phyloP scores from a whole-genome alignment of 208 protist species.

The Acanthamoeba quina region DNA sequence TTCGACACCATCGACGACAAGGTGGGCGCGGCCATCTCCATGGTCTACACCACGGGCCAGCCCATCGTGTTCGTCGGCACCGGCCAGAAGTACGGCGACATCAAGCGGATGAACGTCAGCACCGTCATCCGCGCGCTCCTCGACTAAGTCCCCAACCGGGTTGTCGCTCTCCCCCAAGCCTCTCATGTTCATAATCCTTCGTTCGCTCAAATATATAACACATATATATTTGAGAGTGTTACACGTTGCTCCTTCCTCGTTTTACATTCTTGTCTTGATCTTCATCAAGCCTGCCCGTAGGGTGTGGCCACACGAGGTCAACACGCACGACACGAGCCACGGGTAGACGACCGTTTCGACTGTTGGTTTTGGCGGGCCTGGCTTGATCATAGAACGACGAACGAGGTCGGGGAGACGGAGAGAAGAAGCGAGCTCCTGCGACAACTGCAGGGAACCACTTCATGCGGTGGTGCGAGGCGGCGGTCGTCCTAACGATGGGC shows the following conservation, averaged over 20 bases:
- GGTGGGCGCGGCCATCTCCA: slow-evolving; percentile 98
- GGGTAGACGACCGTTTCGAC: too few relatives aligned
- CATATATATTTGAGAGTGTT: too few relatives aligned
- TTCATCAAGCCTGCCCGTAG: too few relatives aligned
- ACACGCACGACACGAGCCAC: too few relatives aligned
- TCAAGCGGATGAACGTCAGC: slow-evolving; percentile 71
- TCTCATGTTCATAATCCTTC: not conserved
- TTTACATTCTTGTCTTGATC: too few relatives aligned
- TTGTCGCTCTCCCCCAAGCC: not conserved
- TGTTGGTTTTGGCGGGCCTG: too few relatives aligned
- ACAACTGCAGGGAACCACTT: not conserved
- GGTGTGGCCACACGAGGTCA: too few relatives aligned
- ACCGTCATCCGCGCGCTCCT: slow-evolving; percentile 64
- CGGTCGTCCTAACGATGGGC: not conserved
- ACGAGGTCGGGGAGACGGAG: not conserved
- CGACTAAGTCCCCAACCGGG: not conserved
- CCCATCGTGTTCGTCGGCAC: slow-evolving; percentile 99
- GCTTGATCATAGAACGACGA: not conserved
- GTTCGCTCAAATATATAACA: too few relatives aligned
- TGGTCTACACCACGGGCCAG: slow-evolving; percentile 99
- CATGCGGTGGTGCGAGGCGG: not conserved
- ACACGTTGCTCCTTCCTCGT: too few relatives aligned
- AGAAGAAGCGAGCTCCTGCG: not conserved
- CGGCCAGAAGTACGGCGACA: slow-evolving; percentile 89
- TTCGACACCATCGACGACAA: slow-evolving; percentile 99